These are phyloP conservation scores for Setaria italica DNA, from an alignment of 202 grass and related monocot genomes.

Conservation along the genomic window DNA sequence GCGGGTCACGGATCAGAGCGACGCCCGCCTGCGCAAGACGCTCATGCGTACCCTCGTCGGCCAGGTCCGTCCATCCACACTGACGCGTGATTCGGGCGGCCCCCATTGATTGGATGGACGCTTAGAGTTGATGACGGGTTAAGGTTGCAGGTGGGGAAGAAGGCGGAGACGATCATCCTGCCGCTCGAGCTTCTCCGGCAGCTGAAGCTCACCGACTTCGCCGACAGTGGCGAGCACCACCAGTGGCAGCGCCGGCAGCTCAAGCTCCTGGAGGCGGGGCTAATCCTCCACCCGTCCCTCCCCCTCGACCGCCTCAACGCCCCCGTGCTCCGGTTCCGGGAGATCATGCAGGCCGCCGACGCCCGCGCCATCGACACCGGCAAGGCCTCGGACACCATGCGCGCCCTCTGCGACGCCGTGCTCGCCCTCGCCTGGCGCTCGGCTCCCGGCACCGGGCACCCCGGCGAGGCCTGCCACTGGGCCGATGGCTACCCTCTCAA, in stretches of 20 bases:
- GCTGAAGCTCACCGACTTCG: slow-evolving; percentile 79
- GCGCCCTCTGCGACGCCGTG: slow-evolving; percentile 61
- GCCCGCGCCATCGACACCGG: slow-evolving; percentile 74
- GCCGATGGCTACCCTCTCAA: slow-evolving; percentile 86
- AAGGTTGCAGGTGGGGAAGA: slow-evolving; percentile 57
- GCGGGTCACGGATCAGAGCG: slow-evolving; percentile 72
- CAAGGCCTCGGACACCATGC: slow-evolving; percentile 78
- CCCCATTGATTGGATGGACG: not conserved
- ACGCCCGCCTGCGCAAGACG: slow-evolving; percentile 86
- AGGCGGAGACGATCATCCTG: slow-evolving; percentile 75
- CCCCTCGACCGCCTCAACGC: slow-evolving; percentile 58
- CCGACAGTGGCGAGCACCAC: slow-evolving; percentile 73
- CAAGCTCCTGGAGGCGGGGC: slow-evolving; percentile 75
- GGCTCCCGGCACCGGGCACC: not conserved
- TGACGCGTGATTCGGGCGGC: not conserved
- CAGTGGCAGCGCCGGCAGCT: slow-evolving; percentile 85
- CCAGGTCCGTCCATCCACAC: slow-evolving; percentile 47
- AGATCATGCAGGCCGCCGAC: slow-evolving; percentile 54
- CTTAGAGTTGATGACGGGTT: not conserved
- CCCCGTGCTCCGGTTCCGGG: slow-evolving; percentile 49
- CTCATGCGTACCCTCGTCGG: slow-evolving; percentile 89
- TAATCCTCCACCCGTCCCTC: slow-evolving; percentile 57
- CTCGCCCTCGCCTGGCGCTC: slow-evolving; percentile 64
- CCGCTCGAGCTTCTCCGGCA: slow-evolving; percentile 96
- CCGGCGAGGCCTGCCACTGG: slow-evolving; percentile 73